Evolutionary conservation across 345 rosid species (phyloP).

Genomic region (Jatropha curcas): DNA sequence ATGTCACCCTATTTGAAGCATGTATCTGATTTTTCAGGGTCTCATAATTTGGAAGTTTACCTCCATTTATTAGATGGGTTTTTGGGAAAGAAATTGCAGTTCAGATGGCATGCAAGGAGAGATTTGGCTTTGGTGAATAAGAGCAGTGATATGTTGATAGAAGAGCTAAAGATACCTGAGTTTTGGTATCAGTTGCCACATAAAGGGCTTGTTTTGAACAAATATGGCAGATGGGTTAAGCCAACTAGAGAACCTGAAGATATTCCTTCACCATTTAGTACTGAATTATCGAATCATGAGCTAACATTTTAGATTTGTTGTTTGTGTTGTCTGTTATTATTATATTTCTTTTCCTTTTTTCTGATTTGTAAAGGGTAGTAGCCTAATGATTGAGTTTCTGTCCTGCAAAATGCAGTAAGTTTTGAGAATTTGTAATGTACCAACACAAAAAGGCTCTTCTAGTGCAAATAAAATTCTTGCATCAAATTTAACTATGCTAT

Average conservation of each 20-base stretch:
- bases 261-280: constrained; percentile 56
- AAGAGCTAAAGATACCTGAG: constrained; percentile 54
- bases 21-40: constrained; percentile 39
- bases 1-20: constrained; percentile 50
- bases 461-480: no score
- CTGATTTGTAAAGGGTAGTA: background rate
- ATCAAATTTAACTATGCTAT: no score
- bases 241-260: constrained; percentile 65
- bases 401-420: no score
- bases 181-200: constrained; percentile 49
- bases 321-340: background rate
- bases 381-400: no score
- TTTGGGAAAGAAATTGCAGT: constrained; percentile 39
- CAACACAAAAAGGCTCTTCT: no score
- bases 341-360: background rate
- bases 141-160: constrained; percentile 49
- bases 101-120: constrained; percentile 54
- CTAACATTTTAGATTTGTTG: background rate
- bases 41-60: constrained; percentile 58
- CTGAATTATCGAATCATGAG: background rate
- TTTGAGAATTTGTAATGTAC: no score
- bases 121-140: constrained; percentile 64
- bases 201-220: constrained; percentile 39
- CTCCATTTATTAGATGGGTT: constrained; percentile 63
- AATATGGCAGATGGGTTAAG: constrained; percentile 72